phyloP scores from a whole-genome alignment of 305 asterid species.

The Petunia hybrid region DNA sequence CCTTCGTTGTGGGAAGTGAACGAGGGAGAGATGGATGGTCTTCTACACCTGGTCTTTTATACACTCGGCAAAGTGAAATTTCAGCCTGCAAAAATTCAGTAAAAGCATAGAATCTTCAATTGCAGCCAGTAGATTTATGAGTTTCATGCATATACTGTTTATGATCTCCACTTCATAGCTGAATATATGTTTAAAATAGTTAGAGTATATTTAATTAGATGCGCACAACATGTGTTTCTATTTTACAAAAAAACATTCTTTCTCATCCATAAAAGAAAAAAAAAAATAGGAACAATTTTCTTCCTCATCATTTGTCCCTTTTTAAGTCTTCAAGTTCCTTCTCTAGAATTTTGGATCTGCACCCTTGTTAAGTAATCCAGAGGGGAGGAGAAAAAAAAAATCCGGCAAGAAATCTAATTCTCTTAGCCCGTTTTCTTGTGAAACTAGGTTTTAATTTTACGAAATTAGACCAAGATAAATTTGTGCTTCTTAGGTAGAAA shows the following conservation, averaged over 20 bases:
- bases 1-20: slow-evolving; percentile 36
- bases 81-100: slow-evolving; percentile 50
- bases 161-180: not conserved
- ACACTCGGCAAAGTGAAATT: slow-evolving; percentile 70
- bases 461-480: too few relatives aligned
- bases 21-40: slow-evolving; percentile 65
- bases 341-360: not conserved
- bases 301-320: not conserved
- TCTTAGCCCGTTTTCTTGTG: not conserved
- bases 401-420: not conserved
- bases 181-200: not conserved
- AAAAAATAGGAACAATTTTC: too few relatives aligned
- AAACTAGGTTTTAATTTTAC: too few relatives aligned
- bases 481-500: too few relatives aligned
- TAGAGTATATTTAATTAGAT: not conserved
- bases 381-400: not conserved
- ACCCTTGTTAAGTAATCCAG: not conserved
- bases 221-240: not conserved
- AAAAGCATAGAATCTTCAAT: not conserved
- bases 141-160: not conserved
- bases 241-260: too few relatives aligned
- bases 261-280: not conserved
- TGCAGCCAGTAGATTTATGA: too few relatives aligned
- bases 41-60: slow-evolving; percentile 73
- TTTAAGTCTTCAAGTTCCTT: too few relatives aligned